Evolutionary conservation across 257 asterid genomes (phyloP).

Genomic region (Oldenlandia corymbosa): DNA sequence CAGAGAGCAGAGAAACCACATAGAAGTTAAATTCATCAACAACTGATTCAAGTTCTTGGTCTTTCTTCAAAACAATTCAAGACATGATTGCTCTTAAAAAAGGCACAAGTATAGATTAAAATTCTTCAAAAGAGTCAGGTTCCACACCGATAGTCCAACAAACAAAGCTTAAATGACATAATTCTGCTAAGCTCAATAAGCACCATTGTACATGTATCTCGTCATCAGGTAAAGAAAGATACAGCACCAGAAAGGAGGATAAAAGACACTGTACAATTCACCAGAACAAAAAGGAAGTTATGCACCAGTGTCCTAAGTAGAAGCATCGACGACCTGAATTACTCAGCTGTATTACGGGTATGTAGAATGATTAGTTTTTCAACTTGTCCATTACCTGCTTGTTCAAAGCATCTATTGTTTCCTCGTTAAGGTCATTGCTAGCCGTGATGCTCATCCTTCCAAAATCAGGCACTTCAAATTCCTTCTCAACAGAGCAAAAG

Average conservation of each 20-base stretch:
- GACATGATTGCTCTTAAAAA: neutral
- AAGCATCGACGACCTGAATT: too few species aligned
- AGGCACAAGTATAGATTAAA: neutral
- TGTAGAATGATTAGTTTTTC: neutral
- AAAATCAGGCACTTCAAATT: slow-evolving; percentile 56
- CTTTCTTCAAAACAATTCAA: neutral
- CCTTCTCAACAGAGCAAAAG: slow-evolving; percentile 65
- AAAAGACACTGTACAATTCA: neutral
- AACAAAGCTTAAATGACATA: neutral
- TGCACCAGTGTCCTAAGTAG: neutral
- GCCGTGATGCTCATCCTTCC: slow-evolving; percentile 80
- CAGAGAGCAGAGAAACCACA: neutral
- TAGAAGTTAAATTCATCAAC: neutral
- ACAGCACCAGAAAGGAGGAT: neutral
- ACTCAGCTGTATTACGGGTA: too few species aligned
- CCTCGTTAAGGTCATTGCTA: slow-evolving; percentile 96
- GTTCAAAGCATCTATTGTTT: slow-evolving; percentile 90
- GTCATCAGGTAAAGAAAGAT: neutral
- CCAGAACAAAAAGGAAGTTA: neutral
- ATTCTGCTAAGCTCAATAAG: too few species aligned
- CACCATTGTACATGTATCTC: too few species aligned
- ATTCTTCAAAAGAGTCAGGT: neutral
- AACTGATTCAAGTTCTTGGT: slow-evolving; percentile 3
- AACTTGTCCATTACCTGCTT: slow-evolving; percentile 62
- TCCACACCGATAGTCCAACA: neutral